phyloP scores from a whole-genome alignment of 768 basidiomycete genomes.

The Lentinus tigrinus region DNA sequence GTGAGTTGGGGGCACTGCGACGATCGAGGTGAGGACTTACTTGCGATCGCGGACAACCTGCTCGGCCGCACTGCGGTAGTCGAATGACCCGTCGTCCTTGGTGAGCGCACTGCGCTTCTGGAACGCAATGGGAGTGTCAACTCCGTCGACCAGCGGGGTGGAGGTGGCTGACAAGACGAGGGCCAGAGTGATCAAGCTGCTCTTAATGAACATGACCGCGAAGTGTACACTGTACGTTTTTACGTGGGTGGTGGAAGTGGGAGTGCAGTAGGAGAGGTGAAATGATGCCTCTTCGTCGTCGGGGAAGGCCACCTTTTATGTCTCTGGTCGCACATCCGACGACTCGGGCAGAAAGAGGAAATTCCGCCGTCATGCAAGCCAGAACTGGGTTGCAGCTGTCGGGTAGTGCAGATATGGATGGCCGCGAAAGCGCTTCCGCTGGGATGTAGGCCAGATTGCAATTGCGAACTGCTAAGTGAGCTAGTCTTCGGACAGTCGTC shows the following conservation, averaged over 20 bases:
- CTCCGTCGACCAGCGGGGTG: constrained; percentile 20
- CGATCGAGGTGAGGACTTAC: constrained; percentile 17
- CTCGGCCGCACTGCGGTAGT: constrained; percentile 26
- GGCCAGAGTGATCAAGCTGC: constrained; percentile 24
- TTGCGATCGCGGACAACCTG: constrained; percentile 25
- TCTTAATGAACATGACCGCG: constrained; percentile 29
- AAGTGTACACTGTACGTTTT: not conserved
- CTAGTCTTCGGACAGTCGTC: too few species aligned
- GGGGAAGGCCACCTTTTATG: not conserved
- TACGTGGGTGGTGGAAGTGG: not conserved
- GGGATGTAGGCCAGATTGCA: too few species aligned
- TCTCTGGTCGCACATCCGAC: not conserved
- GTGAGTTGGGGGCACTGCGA: not conserved
- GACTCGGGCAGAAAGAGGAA: not conserved
- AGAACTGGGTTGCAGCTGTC: not conserved
- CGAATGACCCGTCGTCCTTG: constrained; percentile 29
- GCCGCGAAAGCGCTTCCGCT: too few species aligned
- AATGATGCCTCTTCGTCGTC: not conserved
- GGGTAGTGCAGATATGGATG: not conserved
- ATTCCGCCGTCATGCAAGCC: not conserved
- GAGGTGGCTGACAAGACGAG: constrained; percentile 27
- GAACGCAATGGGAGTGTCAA: constrained; percentile 24
- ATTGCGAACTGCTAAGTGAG: too few species aligned
- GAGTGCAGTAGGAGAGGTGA: not conserved
- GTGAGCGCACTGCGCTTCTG: constrained; percentile 26